Base-by-base conservation (phyloP, 2,329 filamentous ascomycete species). In the Dactylellina drechsleri region DNA sequence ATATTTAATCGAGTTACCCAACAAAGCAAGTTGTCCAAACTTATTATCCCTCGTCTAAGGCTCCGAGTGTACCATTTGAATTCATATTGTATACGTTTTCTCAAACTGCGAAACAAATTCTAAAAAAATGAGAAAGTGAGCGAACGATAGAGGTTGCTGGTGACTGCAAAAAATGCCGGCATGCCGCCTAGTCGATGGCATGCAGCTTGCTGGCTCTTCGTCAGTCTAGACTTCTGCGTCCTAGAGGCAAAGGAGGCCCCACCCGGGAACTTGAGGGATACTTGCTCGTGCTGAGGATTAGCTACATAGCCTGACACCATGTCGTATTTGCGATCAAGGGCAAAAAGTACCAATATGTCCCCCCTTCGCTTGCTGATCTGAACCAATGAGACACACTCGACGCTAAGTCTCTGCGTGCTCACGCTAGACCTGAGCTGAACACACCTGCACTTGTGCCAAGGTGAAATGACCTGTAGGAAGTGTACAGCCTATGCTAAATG, bases 1-100 rank as follows among this genome's bases (percentile, higher is more conserved):
- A 61, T 56, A 60, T 60, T 66, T 60, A 66, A 56, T 66, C 60
- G 68, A 66, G 61, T 57, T 73, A 73, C 60, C 54, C 6, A 73
- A 65, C 47, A 28, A 50, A 47, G 66, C 31, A 70, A 57, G 36
- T 26, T 70, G 57, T 57, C 50, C 53, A 40, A 18, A 12, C 41
- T 56, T 23, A 18, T 20, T 18, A 2, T 5, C 12, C 26, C 43
- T 60, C 56, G 54, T 40, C 50, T 67, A 67, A 28, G 43, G 43
- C 43, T 45, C 54, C 47, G 36, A 16, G 13, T 59, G 54, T 45
- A 60, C 28, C 54, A 56, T 28, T 58, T 47, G 43, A n/a, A 47
- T 20, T 36, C 52, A 31, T n/a, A 15, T 31, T 40, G 65, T 60
- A n/a, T 56, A 50, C 40, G 15, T 57, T 41, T 36, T 49, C 49